phyloP scores from a whole-genome alignment of 2,329 filamentous ascomycete species.

The Cryphonectria nitschkei region DNA sequence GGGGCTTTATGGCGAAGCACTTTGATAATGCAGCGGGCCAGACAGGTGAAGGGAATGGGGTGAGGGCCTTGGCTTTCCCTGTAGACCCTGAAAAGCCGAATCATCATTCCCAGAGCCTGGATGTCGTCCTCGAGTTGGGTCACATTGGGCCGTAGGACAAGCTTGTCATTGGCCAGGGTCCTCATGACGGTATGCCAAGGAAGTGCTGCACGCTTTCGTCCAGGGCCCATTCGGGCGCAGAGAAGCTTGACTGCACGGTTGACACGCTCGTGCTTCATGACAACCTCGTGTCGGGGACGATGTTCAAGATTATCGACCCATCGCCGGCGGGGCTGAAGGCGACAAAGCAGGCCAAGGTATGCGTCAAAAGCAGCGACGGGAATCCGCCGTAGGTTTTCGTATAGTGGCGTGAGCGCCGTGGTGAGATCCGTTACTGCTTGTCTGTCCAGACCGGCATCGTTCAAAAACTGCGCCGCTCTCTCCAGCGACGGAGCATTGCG shows the following conservation, averaged over 20 bases:
- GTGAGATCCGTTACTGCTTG: conserved; percentile 28
- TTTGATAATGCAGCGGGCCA: conserved; percentile 42
- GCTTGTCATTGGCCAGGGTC: conserved; percentile 41
- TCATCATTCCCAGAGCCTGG: conserved; percentile 38
- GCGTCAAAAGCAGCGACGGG: conserved; percentile 49
- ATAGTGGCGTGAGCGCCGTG: conserved; percentile 30
- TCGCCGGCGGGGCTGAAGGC: conserved; percentile 19
- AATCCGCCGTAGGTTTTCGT: conserved; percentile 35
- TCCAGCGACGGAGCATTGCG: conserved; percentile 52
- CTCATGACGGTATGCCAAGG: conserved; percentile 49
- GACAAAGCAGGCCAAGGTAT: conserved; percentile 55
- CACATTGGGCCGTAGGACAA: conserved; percentile 37
- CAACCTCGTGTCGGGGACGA: conserved; percentile 7
- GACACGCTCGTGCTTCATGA: conserved; percentile 29
- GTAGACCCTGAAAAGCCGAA: conserved; percentile 38
- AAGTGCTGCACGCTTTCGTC: conserved; percentile 26
- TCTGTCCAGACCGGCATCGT: conserved; percentile 44
- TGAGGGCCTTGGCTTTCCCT: conserved; percentile 40
- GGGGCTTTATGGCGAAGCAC: conserved; percentile 27
- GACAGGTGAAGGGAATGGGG: conserved; percentile 40
- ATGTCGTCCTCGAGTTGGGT: conserved; percentile 35
- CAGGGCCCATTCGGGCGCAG: conserved; percentile 34
- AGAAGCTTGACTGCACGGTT: conserved; percentile 43
- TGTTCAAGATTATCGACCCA: conserved; percentile 17
- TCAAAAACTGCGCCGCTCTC: conserved; percentile 54